Conservation (phyloP, 1,139 yeast genomes). For the Yamadazyma blattariae region DNA sequence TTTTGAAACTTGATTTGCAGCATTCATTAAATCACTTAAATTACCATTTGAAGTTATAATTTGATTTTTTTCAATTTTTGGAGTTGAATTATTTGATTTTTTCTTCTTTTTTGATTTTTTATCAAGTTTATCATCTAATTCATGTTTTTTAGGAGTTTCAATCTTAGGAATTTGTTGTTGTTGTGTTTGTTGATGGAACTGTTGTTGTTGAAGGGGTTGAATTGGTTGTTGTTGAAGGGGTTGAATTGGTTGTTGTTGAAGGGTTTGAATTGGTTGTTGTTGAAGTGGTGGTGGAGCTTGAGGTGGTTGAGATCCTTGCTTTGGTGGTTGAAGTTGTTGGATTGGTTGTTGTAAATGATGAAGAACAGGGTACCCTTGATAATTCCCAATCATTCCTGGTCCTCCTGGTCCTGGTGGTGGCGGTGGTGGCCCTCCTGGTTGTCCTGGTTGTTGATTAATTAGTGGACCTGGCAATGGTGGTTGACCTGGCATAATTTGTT, state of each 20-base stretch:
- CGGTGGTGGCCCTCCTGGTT: conserved; percentile 2
- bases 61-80: conserved; percentile 12
- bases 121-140: conserved; percentile 40
- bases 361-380: too few relatives aligned
- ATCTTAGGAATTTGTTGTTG: conserved; percentile 2
- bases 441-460: conserved; percentile 7
- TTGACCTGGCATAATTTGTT: conserved; percentile 8
- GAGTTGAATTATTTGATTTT: conserved; percentile 14
- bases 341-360: conserved; percentile 6
- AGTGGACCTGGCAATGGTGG: conserved; percentile 1
- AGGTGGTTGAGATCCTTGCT: not conserved
- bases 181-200: conserved; percentile 10
- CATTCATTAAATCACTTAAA: conserved; percentile 30
- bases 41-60: conserved; percentile 13
- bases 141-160: conserved; percentile 23
- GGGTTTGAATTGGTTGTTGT: conserved; percentile 9
- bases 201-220: conserved; percentile 5
- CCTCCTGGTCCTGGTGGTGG: conserved; percentile 6
- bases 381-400: conserved; percentile 2
- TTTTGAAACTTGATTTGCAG: conserved; percentile 21
- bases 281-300: conserved; percentile 9
- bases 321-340: conserved; percentile 12
- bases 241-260: conserved; percentile 6
- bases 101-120: conserved; percentile 20
- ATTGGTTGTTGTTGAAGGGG: conserved; percentile 1